Conservation (phyloP, 2,329 filamentous ascomycete genomes). For the Plectosphaerella cucumerina region DNA sequence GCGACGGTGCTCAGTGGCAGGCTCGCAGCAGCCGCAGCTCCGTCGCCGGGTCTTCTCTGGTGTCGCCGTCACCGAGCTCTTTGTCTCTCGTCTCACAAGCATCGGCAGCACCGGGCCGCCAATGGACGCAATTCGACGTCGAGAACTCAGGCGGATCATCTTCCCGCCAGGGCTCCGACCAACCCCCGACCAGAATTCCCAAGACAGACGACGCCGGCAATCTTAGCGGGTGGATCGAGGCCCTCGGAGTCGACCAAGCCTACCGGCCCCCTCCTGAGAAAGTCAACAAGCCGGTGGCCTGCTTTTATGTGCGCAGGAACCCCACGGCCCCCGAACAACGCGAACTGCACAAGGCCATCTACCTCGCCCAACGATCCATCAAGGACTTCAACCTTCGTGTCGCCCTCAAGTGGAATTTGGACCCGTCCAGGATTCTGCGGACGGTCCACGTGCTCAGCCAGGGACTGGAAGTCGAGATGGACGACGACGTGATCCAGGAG, state of each 20-base stretch:
- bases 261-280: conserved; percentile 78
- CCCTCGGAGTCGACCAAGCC: conserved; percentile 78
- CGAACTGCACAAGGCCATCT: conserved; percentile 78
- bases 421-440: conserved; percentile 65
- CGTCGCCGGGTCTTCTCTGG: conserved; percentile 55
- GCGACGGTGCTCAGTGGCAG: conserved; percentile 47
- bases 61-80: conserved; percentile 64
- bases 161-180: conserved; percentile 42
- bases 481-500: conserved; percentile 83
- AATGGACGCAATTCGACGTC: conserved; percentile 57
- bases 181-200: conserved; percentile 44
- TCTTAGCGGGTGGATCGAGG: conserved; percentile 82
- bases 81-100: conserved; percentile 57
- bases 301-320: conserved; percentile 72
- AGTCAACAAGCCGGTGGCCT: conserved; percentile 70
- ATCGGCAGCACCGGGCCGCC: conserved; percentile 28
- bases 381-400: conserved; percentile 70
- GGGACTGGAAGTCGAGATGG: conserved; percentile 79
- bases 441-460: conserved; percentile 69
- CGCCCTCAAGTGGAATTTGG: conserved; percentile 75
- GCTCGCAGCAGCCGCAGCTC: conserved; percentile 51
- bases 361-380: conserved; percentile 72
- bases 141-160: conserved; percentile 43
- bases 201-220: conserved; percentile 59
- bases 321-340: conserved; percentile 45